Conservation (phyloP, 345 rosid species). For the Citrus glauca region DNA sequence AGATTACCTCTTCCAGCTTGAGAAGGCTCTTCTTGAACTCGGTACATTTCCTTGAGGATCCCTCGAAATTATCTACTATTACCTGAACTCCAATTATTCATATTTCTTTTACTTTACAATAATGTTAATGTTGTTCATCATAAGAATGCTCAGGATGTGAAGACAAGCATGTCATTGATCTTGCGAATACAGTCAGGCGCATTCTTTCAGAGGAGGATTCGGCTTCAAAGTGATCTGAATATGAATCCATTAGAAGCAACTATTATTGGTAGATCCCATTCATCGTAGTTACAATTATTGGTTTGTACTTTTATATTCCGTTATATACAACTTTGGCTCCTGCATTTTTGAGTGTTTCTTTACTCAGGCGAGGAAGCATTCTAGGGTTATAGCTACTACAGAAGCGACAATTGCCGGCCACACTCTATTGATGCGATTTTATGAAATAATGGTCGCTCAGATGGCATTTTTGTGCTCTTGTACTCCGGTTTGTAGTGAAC, state of each 20-base stretch:
- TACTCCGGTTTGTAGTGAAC: neutral
- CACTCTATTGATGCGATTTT: neutral
- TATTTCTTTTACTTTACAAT: neutral
- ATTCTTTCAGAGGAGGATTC: conserved; percentile 37
- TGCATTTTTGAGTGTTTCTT: neutral
- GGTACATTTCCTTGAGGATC: conserved; percentile 28
- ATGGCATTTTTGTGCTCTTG: neutral
- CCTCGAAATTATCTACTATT: neutral
- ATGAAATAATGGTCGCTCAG: neutral
- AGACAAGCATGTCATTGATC: conserved; percentile 73
- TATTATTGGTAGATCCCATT: neutral
- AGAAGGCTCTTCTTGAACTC: conserved; percentile 55
- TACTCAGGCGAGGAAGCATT: neutral
- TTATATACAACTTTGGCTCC: neutral
- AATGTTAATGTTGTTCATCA: neutral
- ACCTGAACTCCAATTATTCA: neutral
- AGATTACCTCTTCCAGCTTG: conserved; percentile 80
- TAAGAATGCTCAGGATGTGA: conserved; percentile 39
- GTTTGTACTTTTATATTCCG: neutral
- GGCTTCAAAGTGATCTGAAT: neutral
- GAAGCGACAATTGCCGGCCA: neutral
- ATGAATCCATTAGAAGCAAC: neutral
- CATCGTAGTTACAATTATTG: neutral
- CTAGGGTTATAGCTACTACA: neutral
- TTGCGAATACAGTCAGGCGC: conserved; percentile 61